Evolutionary conservation across 257 asterid genomes (phyloP), one percentile per base, ranked within the genome.

Genomic region (Phtheirospermum japonicum): DNA sequence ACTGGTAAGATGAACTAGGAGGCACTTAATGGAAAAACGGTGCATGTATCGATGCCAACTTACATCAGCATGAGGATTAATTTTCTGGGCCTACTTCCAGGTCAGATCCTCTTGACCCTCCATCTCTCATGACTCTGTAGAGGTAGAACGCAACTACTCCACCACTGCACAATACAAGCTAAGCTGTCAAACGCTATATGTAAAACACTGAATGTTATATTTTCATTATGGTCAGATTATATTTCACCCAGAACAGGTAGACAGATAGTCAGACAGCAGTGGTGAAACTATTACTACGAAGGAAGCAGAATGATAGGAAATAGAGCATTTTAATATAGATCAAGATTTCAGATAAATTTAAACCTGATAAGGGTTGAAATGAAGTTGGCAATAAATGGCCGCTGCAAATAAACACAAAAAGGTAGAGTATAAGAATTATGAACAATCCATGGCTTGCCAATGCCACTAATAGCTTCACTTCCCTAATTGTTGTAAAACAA

Each of bases 121-220:
- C 76, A 45, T 85, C 94, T 48, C n/a, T 81, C 19, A 76, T 17
- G 70, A 82, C 78, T 82, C 97, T 82, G 74, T 87, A 87, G 45
- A 79, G 77, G 64, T 77, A 92, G 94, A 89, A 92, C 46, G 89
- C 89, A 57, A 72, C 79, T 67, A 87, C 82, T 62, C 84, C 89
- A 13, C 95, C 96, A 76, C 99, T 91, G 89, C 84, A 81, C 31
- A 59, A 57, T 37, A 56, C 23, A 14, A 56, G 43, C 65, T 23
- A 11, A 71, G 20, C 52, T 0, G 66, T 73, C 63, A 66, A 64
- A 52, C 18, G 11, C 62, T 46, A n/a, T n/a, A n/a, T n/a, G n/a
- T n/a, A n/a, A n/a, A n/a, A n/a, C n/a, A n/a, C n/a, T n/a, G n/a
- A n/a, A n/a, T n/a, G n/a, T n/a, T n/a, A n/a, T n/a, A n/a, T n/a